These are phyloP conservation scores for Aureobasidium sp. DNA, from an alignment of 2,329 filamentous ascomycete genomes.

Conservation along the genomic window DNA sequence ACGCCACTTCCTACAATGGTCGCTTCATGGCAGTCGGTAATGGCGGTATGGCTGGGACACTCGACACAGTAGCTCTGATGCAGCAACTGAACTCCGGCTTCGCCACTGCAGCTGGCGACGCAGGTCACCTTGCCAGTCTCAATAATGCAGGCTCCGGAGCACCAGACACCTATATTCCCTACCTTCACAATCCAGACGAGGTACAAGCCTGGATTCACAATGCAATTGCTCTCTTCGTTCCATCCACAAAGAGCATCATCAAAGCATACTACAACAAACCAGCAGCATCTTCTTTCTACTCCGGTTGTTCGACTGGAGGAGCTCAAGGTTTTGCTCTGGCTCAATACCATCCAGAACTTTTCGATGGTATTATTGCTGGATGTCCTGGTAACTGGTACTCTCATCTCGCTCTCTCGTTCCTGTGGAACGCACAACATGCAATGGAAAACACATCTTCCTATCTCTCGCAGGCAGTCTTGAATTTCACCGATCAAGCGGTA, in stretches of 20 bases:
- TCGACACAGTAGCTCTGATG: slow-evolving; percentile 30
- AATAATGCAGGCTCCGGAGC: slow-evolving; percentile 31
- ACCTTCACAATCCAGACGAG: slow-evolving; percentile 32
- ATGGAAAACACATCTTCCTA: slow-evolving; percentile 24
- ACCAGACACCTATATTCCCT: slow-evolving; percentile 31
- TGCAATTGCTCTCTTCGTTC: slow-evolving; percentile 40
- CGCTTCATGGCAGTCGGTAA: slow-evolving; percentile 35
- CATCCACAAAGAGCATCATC: slow-evolving; percentile 33
- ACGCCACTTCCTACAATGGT: slow-evolving; percentile 26
- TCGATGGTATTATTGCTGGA: slow-evolving; percentile 49
- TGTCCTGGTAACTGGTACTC: slow-evolving; percentile 46
- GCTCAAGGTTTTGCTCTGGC: slow-evolving; percentile 47
- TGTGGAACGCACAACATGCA: slow-evolving; percentile 33
- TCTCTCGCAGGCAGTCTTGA: slow-evolving; percentile 34
- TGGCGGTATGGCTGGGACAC: slow-evolving; percentile 32
- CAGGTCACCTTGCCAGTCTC: slow-evolving; percentile 29
- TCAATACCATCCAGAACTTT: slow-evolving; percentile 45
- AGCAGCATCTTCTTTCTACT: slow-evolving; percentile 42
- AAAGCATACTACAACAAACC: slow-evolving; percentile 36
- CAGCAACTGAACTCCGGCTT: slow-evolving; percentile 31
- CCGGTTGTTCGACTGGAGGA: slow-evolving; percentile 48
- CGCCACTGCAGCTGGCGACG: slow-evolving; percentile 31
- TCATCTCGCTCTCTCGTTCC: slow-evolving; percentile 33
- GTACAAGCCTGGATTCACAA: slow-evolving; percentile 42
- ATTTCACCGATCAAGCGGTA: slow-evolving; percentile 38